Percentiles rank a stretch among this genome's conserved stretches.
These are phyloP conservation scores for Pseudocercospora cruenta DNA, from an alignment of 2,329 filamentous ascomycete genomes.

Conservation along the genomic window DNA sequence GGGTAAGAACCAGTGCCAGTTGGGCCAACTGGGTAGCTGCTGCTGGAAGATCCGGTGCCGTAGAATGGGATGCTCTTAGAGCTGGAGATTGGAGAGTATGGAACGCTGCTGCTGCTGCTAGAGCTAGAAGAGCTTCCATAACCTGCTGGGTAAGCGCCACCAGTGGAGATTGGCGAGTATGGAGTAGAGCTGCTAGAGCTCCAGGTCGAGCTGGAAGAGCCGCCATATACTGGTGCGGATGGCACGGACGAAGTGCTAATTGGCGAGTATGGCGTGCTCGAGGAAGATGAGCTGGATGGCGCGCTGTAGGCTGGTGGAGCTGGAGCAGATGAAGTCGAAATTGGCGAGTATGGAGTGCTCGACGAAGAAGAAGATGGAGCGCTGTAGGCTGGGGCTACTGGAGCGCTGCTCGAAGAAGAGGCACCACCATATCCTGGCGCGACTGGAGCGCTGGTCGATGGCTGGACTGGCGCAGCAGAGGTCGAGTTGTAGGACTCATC, in stretches of 20 bases:
- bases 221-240: constrained; percentile 12
- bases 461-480: constrained; percentile 3
- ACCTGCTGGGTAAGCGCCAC: constrained; percentile 11
- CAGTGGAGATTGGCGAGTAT: constrained; percentile 11
- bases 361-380: constrained; percentile 10
- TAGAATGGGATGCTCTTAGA: constrained; percentile 10
- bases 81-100: constrained; percentile 3
- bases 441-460: constrained; percentile 5
- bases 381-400: constrained; percentile 15
- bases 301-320: neutral
- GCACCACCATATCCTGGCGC: constrained; percentile 7
- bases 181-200: constrained; percentile 15
- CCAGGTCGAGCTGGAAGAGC: constrained; percentile 19
- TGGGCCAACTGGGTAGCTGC: constrained; percentile 18
- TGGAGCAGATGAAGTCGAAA: constrained; percentile 5
- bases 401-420: constrained; percentile 6
- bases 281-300: constrained; percentile 13
- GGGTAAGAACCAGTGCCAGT: constrained; percentile 12
- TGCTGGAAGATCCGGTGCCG: constrained; percentile 8
- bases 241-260: constrained; percentile 2
- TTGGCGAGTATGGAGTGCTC: constrained; percentile 14
- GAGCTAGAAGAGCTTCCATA: constrained; percentile 14
- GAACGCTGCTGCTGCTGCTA: constrained; percentile 8
- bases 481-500: constrained; percentile 15
- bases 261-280: constrained; percentile 4